Evolutionary conservation across 2,329 filamentous ascomycete species (phyloP), one percentile per base, ranked within the genome.

Genomic region (Chrysoporthe austroafricana): DNA sequence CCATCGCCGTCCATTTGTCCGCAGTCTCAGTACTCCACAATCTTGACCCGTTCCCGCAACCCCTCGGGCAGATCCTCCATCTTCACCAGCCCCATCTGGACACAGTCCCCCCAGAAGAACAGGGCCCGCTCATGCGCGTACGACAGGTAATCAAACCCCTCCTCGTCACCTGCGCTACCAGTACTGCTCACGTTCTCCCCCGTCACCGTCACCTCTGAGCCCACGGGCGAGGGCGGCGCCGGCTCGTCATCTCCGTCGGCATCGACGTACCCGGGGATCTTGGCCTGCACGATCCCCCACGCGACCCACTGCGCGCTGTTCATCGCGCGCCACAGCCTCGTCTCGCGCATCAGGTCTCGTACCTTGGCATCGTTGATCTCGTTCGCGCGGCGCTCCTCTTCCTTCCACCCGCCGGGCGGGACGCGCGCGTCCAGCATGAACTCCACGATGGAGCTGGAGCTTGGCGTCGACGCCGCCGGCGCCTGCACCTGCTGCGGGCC

Each of bases 251-350:
- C 73, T 16, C 79, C 80, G 46, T 83, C 82, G 18, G 81, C 79
- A 21, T 90, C 87, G 1, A 63, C 21, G 76, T 95, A 83, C 0
- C 90, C 92, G 0, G 92, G 89, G 1, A 97, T 85, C 76, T 96
- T 94, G 60, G 96, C 95, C 80, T 99, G 96, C 63, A 99, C 91
- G 70, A 98, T 93, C 34, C 96, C 96, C 96, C 96, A 99, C 1
- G 94, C 92, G 34, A 96, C 88, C 96, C 96, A 99, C 79, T 92
- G 88, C 1, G 93, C 93, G 46, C 91, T 94, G 79, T 96, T 97
- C 50, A 93, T 92, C 0, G 92, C 83, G 3, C 96, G 88, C 96
- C 96, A 99, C 58, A 97, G 83, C 18, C 89, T 84, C 2, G 93
- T 90, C 80, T 98, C 94, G 52, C 90, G 87, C 75, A 96, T 82